Evolutionary conservation across 345 rosid species (phyloP).

Genomic region (Mercurialis annua): DNA sequence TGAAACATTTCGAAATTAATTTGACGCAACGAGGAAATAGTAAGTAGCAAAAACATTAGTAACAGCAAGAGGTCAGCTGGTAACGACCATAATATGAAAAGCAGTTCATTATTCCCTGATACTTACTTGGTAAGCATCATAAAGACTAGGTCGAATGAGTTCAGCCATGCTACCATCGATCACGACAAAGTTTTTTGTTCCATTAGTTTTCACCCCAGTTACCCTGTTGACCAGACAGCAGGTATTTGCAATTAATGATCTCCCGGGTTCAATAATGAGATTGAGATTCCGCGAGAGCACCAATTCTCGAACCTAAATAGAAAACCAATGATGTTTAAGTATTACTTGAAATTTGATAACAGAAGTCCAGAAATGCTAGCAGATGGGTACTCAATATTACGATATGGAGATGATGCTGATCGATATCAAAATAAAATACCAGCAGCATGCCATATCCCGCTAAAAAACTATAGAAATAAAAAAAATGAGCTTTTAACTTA

Average conservation of each 20-base stretch:
- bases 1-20: conserved; percentile 9
- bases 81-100: background rate
- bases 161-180: conserved; percentile 99
- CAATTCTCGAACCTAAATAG: conserved; percentile 72
- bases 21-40: background rate
- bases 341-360: background rate
- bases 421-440: background rate
- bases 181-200: conserved; percentile 86
- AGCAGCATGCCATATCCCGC: background rate
- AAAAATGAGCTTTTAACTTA: background rate
- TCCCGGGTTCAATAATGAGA: conserved; percentile 93
- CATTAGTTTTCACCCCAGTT: conserved; percentile 93
- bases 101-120: background rate
- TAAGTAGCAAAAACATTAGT: background rate
- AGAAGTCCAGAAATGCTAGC: background rate
- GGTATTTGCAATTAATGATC: conserved; percentile 92
- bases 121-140: conserved; percentile 91
- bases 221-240: conserved; percentile 91
- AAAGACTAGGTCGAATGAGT: conserved; percentile 96
- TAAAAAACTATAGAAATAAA: background rate
- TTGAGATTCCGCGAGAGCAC: conserved; percentile 74
- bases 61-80: background rate
- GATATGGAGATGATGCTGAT: background rate
- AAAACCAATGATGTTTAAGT: conserved; percentile 4
- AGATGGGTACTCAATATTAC: background rate